Evolutionary conservation across 1,284 basidiomycete genomes (phyloP), one percentile per base, ranked within the genome.

Genomic region (Anthracocystis panici-leucophaei): DNA sequence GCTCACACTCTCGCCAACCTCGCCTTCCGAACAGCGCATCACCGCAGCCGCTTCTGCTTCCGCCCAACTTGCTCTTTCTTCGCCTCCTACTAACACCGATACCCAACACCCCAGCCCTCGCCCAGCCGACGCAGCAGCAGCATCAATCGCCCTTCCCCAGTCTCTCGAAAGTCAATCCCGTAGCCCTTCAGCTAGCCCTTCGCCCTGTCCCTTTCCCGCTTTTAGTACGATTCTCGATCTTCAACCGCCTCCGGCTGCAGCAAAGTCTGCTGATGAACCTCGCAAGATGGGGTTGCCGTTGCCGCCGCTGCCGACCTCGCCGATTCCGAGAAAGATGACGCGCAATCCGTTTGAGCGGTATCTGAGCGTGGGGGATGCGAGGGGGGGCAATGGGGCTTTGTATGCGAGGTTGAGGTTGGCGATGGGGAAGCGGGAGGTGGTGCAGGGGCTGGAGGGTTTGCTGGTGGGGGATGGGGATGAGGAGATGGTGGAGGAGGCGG

Each of bases 261-360:
- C 42, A 16, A 57, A 65, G 20, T 27, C 25, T 2, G n/a, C 29
- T 5, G 49, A 53, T 12, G 21, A 56, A 45, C 45, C 52, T 3
- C 67, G 65, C 35, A 68, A 62, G 20, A 38, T 57, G n/a, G 52
- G 33, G 9, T 52, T 66, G 0, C 63, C 63, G 3, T 54, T 74
- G 11, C 62, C 63, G 16, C 62, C 62, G 1, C 25, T 76, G n/a
- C 74, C 74, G 11, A 49, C 61, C 1, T 76, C 74, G 12, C 74
- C 74, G 5, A 76, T 76, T 23, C 74, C 74, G 42, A 48, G 74
- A 21, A 76, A 61, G 48, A 67, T 76, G 74, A 76, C 74, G 18
- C 49, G 74, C 11, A 76, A 76, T 27, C 74, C 74, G 2, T 76
- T 76, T 27, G 68, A 76, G 40, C 57, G 74, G 33, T 71, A 67